A percentile compares a stretch with the other conserved stretches of the same genome.
phyloP scores from a whole-genome alignment of 1,284 basidiomycete genomes.

The Ceratobasidium sp. region DNA sequence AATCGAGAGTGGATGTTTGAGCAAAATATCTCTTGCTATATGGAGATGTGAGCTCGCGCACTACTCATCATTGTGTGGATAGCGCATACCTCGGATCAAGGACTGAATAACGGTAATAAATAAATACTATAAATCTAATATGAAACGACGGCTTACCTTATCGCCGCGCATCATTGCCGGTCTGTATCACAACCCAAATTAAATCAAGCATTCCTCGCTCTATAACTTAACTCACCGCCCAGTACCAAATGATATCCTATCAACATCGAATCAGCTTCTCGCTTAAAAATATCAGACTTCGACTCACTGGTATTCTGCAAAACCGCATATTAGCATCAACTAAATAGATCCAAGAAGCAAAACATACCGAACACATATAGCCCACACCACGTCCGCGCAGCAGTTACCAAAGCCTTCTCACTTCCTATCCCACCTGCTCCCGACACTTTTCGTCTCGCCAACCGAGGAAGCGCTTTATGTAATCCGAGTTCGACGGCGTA shows the following conservation, averaged over 20 bases:
- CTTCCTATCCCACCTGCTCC: constrained; percentile 61
- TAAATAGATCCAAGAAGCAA: background rate
- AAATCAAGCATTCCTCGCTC: background rate
- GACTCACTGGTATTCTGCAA: constrained; percentile 44
- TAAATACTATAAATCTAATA: background rate
- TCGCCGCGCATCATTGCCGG: constrained; percentile 48
- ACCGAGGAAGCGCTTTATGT: constrained; percentile 87
- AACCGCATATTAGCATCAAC: background rate
- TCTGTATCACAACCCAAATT: constrained; percentile 19
- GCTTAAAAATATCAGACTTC: background rate
- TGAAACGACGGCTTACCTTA: constrained; percentile 35
- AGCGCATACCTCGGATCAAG: background rate
- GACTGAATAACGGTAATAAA: background rate
- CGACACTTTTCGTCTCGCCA: constrained; percentile 72
- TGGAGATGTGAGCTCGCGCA: background rate
- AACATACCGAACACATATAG: constrained; percentile 46
- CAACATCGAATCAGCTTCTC: background rate
- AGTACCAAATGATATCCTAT: constrained; percentile 46
- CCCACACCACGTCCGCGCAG: constrained; percentile 86
- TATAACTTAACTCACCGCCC: constrained; percentile 37
- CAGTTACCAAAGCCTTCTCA: constrained; percentile 81
- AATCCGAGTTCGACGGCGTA: constrained; percentile 62
- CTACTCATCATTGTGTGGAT: background rate
- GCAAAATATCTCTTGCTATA: constrained; percentile 44
- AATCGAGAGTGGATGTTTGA: constrained; percentile 46